Base-by-base conservation (phyloP, 2,329 filamentous ascomycete species). In the Macrophomina tecta region DNA sequence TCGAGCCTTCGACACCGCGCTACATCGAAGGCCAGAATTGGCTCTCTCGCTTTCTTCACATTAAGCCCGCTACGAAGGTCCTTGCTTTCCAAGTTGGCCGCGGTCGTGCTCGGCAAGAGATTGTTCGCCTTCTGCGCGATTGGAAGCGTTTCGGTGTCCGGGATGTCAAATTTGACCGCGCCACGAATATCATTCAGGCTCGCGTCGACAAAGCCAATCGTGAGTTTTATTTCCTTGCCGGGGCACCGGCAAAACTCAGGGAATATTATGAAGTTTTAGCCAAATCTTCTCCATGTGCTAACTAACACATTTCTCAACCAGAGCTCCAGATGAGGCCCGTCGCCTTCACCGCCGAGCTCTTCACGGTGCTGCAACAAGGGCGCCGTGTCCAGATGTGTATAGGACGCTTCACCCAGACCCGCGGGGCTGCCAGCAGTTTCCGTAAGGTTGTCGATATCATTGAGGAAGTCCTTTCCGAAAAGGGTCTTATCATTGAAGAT, bases 371-470 rank as follows among this genome's bases (percentile, higher is more conserved):
- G 69, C 92, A 97, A 80, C 91, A 95, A 74, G 92, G 92, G 56
- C 90, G 87, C 73, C 89, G 88, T 70, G 89, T 88, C 53, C 90
- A 90, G 8, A 85, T 97, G 64, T 91, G 90, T 76, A 89, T 97
- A 70, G 88, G 92, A 36, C 90, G 92, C 42, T 92, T 97, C 77
- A 94, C 91, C 1, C 94, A 97, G 75, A 93, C 95, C 75, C 90
- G 90, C 67, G 95, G 94, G n/a, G 94, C 94, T 1, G 93, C 92
- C 45, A 95, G 91, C 73, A 95, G 91, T 72, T 97, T 98, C 81
- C 87, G 92, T 76, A 89, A 88, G 74, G 91, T 97, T 9, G 87
- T 96, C 32, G 90, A 93, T 68, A 90, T 91, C 3, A 84, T 97
- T 72, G 86, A 90, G 70, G 83, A 86, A 23, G 86, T 92, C 16